Evolutionary conservation across 768 basidiomycete species (phyloP).

Genomic region (Hydnomerulius pinastri): DNA sequence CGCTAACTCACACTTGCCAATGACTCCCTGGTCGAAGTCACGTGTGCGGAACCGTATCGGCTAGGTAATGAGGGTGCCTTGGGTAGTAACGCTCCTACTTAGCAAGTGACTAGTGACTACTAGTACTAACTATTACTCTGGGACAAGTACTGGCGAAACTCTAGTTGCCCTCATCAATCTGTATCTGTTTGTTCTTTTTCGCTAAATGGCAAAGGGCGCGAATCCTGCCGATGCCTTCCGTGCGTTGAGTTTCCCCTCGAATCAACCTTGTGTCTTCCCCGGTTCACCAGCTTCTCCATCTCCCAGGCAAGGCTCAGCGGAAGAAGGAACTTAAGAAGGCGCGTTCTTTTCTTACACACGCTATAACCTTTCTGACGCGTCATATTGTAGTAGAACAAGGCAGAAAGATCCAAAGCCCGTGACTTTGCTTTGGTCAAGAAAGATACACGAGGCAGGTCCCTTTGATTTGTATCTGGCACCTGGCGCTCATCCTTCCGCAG

Average conservation of each 20-base stretch:
- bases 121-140: neutral
- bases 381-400: constrained; percentile 81
- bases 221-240: constrained; percentile 97
- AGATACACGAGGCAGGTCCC: constrained; percentile 73
- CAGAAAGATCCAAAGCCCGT: constrained; percentile 73
- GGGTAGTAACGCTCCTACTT: too few relatives aligned
- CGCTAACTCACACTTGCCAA: neutral
- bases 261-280: neutral
- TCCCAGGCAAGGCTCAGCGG: constrained; percentile 82
- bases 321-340: constrained; percentile 97
- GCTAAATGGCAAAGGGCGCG: constrained; percentile 75
- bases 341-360: constrained; percentile 17
- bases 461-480: neutral
- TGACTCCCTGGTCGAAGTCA: constrained; percentile 30
- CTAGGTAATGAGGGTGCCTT: too few relatives aligned
- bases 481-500: constrained; percentile 39
- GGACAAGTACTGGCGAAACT: neutral
- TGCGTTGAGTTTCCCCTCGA: constrained; percentile 39
- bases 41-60: constrained; percentile 20
- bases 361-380: constrained; percentile 8
- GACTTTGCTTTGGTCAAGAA: constrained; percentile 94
- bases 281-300: neutral
- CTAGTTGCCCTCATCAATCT: neutral
- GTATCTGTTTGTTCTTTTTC: too few relatives aligned
- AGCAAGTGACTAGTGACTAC: too few relatives aligned